Conservation (phyloP, 495 filamentous ascomycete genomes). For the Penicillium argentinense region DNA sequence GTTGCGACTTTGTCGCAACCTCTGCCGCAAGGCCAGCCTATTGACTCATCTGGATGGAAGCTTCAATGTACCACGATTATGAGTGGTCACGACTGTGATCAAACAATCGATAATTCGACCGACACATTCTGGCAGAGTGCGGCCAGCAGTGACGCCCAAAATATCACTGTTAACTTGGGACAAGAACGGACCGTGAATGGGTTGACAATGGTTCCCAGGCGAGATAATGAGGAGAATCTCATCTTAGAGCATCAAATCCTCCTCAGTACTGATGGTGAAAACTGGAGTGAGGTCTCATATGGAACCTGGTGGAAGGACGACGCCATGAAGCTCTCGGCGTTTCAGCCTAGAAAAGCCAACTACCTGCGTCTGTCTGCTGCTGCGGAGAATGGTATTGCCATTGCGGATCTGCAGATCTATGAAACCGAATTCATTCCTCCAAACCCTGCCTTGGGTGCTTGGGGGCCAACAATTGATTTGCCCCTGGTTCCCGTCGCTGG, state of each 20-base stretch:
- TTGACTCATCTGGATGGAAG: background rate
- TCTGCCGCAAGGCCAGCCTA: constrained; percentile 1
- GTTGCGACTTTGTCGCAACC: constrained; percentile 5
- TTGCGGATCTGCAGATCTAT: constrained; percentile 26
- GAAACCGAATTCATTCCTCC: background rate
- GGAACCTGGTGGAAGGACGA: constrained; percentile 45
- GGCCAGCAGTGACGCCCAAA: background rate
- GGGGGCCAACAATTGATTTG: constrained; percentile 49
- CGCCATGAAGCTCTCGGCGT: constrained; percentile 37
- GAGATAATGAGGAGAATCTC: background rate
- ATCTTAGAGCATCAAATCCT: constrained; percentile 30
- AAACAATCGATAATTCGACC: constrained; percentile 1
- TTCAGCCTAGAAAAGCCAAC: constrained; percentile 31
- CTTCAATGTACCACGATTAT: background rate
- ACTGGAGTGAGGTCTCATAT: constrained; percentile 38
- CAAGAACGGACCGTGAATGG: constrained; percentile 1
- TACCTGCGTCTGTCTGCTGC: constrained; percentile 34
- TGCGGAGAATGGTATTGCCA: constrained; percentile 27
- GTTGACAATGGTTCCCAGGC: constrained; percentile 8
- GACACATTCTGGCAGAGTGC: constrained; percentile 4
- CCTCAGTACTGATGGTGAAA: constrained; percentile 37
- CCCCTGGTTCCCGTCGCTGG: constrained; percentile 48
- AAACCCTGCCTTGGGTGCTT: constrained; percentile 26
- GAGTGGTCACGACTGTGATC: background rate
- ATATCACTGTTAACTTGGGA: constrained; percentile 3